Base-by-base conservation (phyloP, 352 stramenopile genomes). In the Thraustochytrium sp. region DNA sequence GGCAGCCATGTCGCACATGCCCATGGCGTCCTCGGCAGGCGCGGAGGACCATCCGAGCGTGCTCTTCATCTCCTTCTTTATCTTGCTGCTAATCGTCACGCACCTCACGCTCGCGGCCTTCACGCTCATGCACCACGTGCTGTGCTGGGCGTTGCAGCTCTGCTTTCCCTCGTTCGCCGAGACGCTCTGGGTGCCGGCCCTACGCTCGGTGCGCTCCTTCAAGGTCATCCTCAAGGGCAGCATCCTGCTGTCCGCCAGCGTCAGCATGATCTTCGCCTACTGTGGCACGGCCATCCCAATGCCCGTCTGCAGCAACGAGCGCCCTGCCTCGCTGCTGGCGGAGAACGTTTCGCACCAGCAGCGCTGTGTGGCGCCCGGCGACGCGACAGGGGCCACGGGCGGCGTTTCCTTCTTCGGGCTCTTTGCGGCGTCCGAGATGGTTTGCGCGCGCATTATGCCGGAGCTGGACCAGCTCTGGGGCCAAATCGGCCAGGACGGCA, bases 221-320 rank as follows among this genome's bases (percentile, higher is more conserved):
- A 80, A 80, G 68, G 40, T 31, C 29, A 80, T 80, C 13, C 53
- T 80, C 48, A 80, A 80, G n/a, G 46, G 48, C 29, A 80, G 68
- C 51, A 80, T 80, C 48, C 48, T 80, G 4, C 48, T 80, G 23
- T 68, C 68, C 18, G 68, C 31, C 18, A 34, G 9, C 44, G 34
- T 80, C n/a, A 80, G 68, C 68, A 11, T 53, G 13, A 26, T 80
- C 18, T 61, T 80, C 23, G 68, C 68, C 18, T 80, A 80, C 38
- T 80, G 68, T 31, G 46, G 44, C n/a, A 80, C 68, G 5, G 54
- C n/a, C n/a, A n/a, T n/a, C n/a, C n/a, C n/a, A n/a, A n/a, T n/a
- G n/a, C n/a, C 49, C 49, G 49, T n/a, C n/a, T n/a, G 49, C 49
- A 55, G 18, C 49, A 55, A 55, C 49, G 26, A 23, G 18, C 49